These are phyloP conservation scores for Colletotrichum incanum DNA, from an alignment of 2,329 filamentous ascomycete genomes.

Conservation along the genomic window DNA sequence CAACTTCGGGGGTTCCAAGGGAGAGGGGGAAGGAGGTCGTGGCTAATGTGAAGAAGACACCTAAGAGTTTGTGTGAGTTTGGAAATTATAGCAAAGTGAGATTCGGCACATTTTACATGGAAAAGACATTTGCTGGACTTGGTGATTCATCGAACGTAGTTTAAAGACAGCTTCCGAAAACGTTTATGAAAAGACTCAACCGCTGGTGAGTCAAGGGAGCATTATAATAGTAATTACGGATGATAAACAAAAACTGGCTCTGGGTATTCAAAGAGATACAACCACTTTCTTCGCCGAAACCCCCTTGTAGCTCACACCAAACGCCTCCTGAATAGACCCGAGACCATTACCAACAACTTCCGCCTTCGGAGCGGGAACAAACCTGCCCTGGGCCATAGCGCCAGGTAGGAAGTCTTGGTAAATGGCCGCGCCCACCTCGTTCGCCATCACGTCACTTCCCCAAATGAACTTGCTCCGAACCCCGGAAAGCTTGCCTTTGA, in stretches of 20 bases:
- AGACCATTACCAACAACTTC: conserved; percentile 48
- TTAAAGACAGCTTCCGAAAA: neutral
- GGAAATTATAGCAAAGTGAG: neutral
- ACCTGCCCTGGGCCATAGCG: conserved; percentile 45
- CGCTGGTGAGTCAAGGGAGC: neutral
- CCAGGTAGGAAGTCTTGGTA: conserved; percentile 47
- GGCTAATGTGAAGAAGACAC: too few species aligned
- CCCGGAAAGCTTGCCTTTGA: conserved; percentile 49
- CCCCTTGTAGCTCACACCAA: conserved; percentile 46
- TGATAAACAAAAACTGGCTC: neutral
- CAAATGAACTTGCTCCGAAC: conserved; percentile 54
- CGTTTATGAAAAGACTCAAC: neutral
- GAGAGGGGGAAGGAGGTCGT: neutral
- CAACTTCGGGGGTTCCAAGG: neutral
- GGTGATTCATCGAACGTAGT: neutral
- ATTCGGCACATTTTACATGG: neutral
- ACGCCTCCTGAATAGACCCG: conserved; percentile 45
- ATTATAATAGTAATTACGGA: neutral
- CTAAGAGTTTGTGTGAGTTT: neutral
- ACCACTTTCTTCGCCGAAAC: conserved; percentile 50
- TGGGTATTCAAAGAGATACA: conserved; percentile 6
- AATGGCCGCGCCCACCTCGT: conserved; percentile 46
- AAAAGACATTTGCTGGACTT: neutral
- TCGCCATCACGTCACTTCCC: conserved; percentile 43
- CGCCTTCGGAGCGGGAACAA: conserved; percentile 46